Base-by-base conservation (phyloP, 768 basidiomycete genomes). In the Rhizopogon vulgaris region DNA sequence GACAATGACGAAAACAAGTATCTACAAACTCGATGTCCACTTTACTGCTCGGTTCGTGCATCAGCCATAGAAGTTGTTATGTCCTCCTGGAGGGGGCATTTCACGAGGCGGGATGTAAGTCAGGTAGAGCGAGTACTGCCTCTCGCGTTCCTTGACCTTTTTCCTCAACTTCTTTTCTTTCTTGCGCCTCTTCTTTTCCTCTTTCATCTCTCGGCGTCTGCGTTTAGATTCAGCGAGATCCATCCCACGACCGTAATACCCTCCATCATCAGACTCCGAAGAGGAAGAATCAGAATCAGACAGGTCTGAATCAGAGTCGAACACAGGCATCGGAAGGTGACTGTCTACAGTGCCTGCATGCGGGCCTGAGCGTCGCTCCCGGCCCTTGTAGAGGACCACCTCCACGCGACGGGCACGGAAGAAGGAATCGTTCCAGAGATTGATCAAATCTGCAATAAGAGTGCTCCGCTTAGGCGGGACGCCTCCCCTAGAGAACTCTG, bases 361-460 rank as follows among this genome's bases (percentile, higher is more conserved):
- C 5, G 73, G 72, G 3, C 90, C 89, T n/a, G 87, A 83, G 56
- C 85, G 83, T 34, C 87, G 80, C 66, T 89, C 83, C 42, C 77
- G 79, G 39, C 90, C 90, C 63, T 83, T 87, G 74, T 80, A 92
- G n/a, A 93, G 73, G 34, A 89, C 76, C 42, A 89, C 69, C 58
- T 93, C 90, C n/a, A 87, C 79, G 17, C 85, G 84, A 41, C 90
- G 87, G 34, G 75, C 69, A 51, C 77, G 63, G 76, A 90, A 90
- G 69, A 90, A 93, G 8, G 79, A 80, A 28, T 70, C 63, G 63
- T 92, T 92, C 90, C 90, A 93, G 27, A 87, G 70, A 55, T 90
- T 81, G 56, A 92, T 71, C 28, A 92, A 75, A 62, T 89, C 85
- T n/a, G 79, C 79, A 10, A 80, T 69, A 41, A 90, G 72, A 10